Evolutionary conservation across 1,139 yeast genomes (phyloP).

Genomic region (Keqinozyma sinolaborantium): DNA sequence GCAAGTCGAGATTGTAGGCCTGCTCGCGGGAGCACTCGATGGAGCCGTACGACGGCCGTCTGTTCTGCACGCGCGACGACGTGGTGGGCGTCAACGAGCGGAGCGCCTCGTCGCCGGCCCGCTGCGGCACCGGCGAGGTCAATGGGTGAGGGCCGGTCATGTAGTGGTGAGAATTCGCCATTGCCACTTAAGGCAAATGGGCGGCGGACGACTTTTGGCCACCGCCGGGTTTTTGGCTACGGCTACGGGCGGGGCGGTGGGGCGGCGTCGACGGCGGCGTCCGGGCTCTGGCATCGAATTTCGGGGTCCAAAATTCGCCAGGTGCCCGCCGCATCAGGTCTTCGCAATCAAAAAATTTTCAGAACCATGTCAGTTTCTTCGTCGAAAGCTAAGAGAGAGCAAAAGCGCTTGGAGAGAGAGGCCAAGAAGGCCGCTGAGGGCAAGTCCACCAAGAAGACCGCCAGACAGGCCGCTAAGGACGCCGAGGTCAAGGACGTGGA

Average conservation of each 20-base stretch:
- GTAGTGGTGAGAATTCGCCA: slow-evolving; percentile 2
- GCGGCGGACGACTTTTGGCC: slow-evolving; percentile 1
- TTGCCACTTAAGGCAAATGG: slow-evolving; percentile 2
- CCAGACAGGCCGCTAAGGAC: slow-evolving; percentile 52
- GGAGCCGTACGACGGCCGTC: slow-evolving; percentile 35
- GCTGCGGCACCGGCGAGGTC: neutral
- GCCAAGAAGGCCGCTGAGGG: slow-evolving; percentile 72
- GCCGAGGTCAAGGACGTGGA: slow-evolving; percentile 62
- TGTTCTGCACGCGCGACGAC: slow-evolving; percentile 14
- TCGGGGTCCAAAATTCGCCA: no score
- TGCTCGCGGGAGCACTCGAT: slow-evolving; percentile 37
- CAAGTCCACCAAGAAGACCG: slow-evolving; percentile 62
- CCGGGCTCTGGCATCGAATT: no score
- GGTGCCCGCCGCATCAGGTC: slow-evolving; percentile 8
- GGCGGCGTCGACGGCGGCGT: no score
- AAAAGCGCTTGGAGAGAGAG: slow-evolving; percentile 59
- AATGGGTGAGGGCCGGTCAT: slow-evolving; percentile 1
- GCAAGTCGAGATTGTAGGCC: slow-evolving; percentile 57
- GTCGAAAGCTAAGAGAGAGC: slow-evolving; percentile 97
- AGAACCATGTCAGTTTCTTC: slow-evolving; percentile 60
- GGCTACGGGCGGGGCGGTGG: no score
- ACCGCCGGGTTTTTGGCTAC: neutral
- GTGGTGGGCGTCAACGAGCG: slow-evolving; percentile 28
- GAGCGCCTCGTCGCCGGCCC: slow-evolving; percentile 7
- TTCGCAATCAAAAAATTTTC: slow-evolving; percentile 2